These are phyloP conservation scores for Aspergillus flavus DNA, from an alignment of 2,329 filamentous ascomycete genomes.

Conservation along the genomic window DNA sequence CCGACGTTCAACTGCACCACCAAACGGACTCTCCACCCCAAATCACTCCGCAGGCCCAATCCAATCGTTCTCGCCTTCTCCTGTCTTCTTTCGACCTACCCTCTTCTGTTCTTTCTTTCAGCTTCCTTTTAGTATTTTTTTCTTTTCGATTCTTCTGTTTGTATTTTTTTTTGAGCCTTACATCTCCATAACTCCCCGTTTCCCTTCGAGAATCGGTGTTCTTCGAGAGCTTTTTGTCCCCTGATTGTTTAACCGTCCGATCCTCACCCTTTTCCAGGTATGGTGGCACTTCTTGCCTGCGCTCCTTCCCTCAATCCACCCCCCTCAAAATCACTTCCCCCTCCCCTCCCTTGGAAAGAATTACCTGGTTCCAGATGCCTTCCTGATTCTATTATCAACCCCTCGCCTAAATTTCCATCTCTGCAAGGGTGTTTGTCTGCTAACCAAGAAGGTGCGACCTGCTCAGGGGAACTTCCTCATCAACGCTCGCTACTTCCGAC, in stretches of 20 bases:
- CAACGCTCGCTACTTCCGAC: constrained; percentile 24
- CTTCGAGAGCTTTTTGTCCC: constrained; percentile 10
- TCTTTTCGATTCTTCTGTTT: constrained; percentile 17
- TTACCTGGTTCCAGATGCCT: constrained; percentile 8
- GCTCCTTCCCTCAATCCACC: constrained; percentile 1
- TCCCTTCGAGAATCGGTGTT: constrained; percentile 9
- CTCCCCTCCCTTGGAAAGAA: constrained; percentile 13
- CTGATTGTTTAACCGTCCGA: constrained; percentile 10
- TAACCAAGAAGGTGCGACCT: constrained; percentile 26
- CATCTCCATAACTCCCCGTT: constrained; percentile 11
- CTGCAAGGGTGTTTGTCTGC: constrained; percentile 23
- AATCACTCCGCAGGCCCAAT: constrained; percentile 27
- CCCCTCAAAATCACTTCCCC: constrained; percentile 2
- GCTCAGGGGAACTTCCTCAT: constrained; percentile 34
- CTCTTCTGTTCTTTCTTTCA: constrained; percentile 31
- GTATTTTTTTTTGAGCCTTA: constrained; percentile 17
- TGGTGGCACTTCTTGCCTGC: constrained; percentile 10
- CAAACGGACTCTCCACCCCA: constrained; percentile 22
- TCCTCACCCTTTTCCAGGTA: constrained; percentile 21
- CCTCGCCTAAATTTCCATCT: constrained; percentile 15
- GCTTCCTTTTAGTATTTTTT: constrained; percentile 20
- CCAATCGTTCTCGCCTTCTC: constrained; percentile 24
- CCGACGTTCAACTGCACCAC: constrained; percentile 26
- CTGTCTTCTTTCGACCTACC: constrained; percentile 20
- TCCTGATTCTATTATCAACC: constrained; percentile 9